These are phyloP conservation scores for Phytophthora crassamura DNA, from an alignment of 352 stramenopile species.

Conservation along the genomic window DNA sequence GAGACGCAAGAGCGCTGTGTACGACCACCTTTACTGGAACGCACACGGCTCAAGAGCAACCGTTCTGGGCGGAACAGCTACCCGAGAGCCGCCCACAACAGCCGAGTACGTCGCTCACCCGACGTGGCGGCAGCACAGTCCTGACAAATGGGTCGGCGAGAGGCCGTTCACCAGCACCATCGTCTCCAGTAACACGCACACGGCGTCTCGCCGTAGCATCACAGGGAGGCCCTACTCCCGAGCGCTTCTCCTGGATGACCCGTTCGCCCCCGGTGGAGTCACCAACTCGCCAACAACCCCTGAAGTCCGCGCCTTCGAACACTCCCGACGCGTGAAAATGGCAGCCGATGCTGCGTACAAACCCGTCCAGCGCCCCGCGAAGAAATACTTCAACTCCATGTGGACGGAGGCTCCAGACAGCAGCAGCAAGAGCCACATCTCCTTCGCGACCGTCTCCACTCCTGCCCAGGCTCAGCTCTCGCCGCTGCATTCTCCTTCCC, in stretches of 20 bases:
- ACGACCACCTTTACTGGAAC: conserved; percentile 40
- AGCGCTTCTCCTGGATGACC: conserved; percentile 53
- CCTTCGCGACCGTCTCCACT: conserved; percentile 2
- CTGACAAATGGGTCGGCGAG: conserved; percentile 56
- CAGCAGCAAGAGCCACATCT: conserved; percentile 5
- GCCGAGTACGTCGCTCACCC: conserved; percentile 65
- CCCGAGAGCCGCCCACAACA: conserved; percentile 42
- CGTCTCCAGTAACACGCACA: conserved; percentile 50
- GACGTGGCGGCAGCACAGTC: conserved; percentile 59
- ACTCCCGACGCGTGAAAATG: conserved; percentile 56
- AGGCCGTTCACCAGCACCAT: conserved; percentile 62
- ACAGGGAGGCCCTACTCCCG: conserved; percentile 40
- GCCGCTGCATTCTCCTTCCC: conserved; percentile 6
- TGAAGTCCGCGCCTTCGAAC: conserved; percentile 36
- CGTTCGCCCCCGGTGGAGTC: conserved; percentile 37
- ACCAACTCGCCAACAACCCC: conserved; percentile 24
- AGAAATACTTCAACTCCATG: conserved; percentile 74
- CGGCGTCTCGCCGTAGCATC: conserved; percentile 58
- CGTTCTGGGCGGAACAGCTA: conserved; percentile 26
- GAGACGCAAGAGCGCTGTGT: conserved; percentile 31
- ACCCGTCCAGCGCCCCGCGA: conserved; percentile 42
- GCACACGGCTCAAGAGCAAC: conserved; percentile 26
- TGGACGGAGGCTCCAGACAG: conserved; percentile 43
- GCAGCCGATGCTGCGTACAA: conserved; percentile 39
- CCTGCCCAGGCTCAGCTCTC: neutral